A percentile compares a stretch with the other conserved stretches of the same genome.
phyloP scores from a whole-genome alignment of 2,329 filamentous ascomycete genomes.

The Aspergillus sp. region DNA sequence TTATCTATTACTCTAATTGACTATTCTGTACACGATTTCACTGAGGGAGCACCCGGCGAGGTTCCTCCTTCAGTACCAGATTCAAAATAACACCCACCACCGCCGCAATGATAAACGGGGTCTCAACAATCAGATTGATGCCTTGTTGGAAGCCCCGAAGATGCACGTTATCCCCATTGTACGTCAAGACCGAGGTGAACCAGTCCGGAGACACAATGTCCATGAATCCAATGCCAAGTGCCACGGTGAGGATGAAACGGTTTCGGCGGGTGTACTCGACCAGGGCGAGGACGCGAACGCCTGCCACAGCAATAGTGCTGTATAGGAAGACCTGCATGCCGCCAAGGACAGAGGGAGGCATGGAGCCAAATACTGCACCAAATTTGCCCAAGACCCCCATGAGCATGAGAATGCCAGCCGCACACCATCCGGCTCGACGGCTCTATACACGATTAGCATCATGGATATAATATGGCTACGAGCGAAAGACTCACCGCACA shows the following conservation, averaged over 20 bases:
- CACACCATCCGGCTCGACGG: slow-evolving; percentile 74
- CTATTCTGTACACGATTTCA: background rate
- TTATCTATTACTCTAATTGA: background rate
- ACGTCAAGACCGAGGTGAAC: slow-evolving; percentile 71
- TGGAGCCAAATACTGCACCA: slow-evolving; percentile 72
- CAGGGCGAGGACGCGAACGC: slow-evolving; percentile 70
- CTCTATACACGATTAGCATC: slow-evolving; percentile 44
- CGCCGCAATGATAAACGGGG: slow-evolving; percentile 29
- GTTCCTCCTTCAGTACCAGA: slow-evolving; percentile 11
- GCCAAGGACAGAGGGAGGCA: slow-evolving; percentile 64
- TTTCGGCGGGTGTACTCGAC: slow-evolving; percentile 75
- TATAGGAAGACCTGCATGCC: slow-evolving; percentile 82
- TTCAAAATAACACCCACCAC: slow-evolving; percentile 29
- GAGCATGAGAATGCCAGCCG: slow-evolving; percentile 71
- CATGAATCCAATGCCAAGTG: slow-evolving; percentile 69
- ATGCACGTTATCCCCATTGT: slow-evolving; percentile 63
- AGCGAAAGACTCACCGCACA: slow-evolving; percentile 53
- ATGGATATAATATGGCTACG: background rate
- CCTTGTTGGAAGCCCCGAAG: slow-evolving; percentile 61
- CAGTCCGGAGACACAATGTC: slow-evolving; percentile 66
- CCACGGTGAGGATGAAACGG: slow-evolving; percentile 76
- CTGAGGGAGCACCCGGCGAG: background rate
- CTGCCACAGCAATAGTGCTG: slow-evolving; percentile 70
- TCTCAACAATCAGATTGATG: slow-evolving; percentile 27
- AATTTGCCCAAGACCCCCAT: slow-evolving; percentile 85